Evolutionary conservation across 1,284 basidiomycete species (phyloP), one percentile per base, ranked within the genome.

Genomic region (Sanghuangporus baumii): DNA sequence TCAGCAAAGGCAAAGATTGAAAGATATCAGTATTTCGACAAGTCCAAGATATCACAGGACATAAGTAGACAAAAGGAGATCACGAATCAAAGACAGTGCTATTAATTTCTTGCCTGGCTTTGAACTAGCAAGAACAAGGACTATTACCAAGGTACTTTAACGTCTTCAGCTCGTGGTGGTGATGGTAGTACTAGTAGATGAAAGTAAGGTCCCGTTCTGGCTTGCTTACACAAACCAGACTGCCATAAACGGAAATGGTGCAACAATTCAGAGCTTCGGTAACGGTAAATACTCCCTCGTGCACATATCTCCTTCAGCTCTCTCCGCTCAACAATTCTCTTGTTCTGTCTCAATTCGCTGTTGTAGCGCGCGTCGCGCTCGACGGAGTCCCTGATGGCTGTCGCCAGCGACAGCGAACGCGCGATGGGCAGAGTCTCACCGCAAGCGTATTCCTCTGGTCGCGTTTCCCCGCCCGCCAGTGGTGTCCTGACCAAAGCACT

Each of bases 401-500:
- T 56, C 31, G 56, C 43, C 23, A 47, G 47, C 43, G 59, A 61
- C 38, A 57, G 20, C 40, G 55, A 61, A 56, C 56, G 46, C 43
- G 55, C 50, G 20, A 59, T 62, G 60, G 63, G 63, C 56, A 61
- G 63, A 61, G 55, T 60, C n/a, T 69, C 68, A 68, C 73, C 71
- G 72, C 74, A 65, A 41, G 61, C 66, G 55, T 64, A 54, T 66
- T 51, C 61, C 62, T 52, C 59, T 62, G 60, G 63, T 66, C 67
- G 71, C 47, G 65, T 66, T 52, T 64, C 65, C 43, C 62, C 67
- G 65, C 82, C 84, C 81, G 79, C 81, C 69, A 78, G 81, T 78
- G 72, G 64, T 72, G 60, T 61, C 16, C 56, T 88, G 52, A 81
- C 76, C 61, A 79, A 80, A 66, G 76, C 74, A 8, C 83, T 87